phyloP scores from a whole-genome alignment of 768 basidiomycete species.

The Mycena rebaudengoi region DNA sequence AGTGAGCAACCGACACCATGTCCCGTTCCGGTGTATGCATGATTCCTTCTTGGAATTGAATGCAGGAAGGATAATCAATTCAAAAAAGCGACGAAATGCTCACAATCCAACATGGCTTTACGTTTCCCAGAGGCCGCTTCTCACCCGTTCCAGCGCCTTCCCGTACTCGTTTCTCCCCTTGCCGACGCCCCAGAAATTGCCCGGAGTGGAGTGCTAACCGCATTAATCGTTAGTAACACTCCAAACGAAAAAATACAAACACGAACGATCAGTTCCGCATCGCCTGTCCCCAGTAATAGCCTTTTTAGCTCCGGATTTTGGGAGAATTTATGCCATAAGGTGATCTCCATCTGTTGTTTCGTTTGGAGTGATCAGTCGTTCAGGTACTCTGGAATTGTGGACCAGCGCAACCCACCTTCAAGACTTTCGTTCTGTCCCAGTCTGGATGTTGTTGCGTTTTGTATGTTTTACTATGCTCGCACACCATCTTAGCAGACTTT shows the following conservation, averaged over 20 bases:
- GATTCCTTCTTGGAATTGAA: too few relatives aligned
- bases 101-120: too few relatives aligned
- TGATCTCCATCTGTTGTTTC: constrained; percentile 65
- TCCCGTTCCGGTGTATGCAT: too few relatives aligned
- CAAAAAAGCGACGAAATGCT: too few relatives aligned
- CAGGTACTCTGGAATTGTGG: not conserved
- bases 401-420: constrained; percentile 61
- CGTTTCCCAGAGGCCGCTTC: constrained; percentile 55
- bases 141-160: constrained; percentile 68
- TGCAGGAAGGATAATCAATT: too few relatives aligned
- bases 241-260: not conserved
- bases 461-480: constrained; percentile 68
- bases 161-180: constrained; percentile 78
- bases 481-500: constrained; percentile 65
- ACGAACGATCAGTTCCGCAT: constrained; percentile 64
- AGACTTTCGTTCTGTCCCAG: constrained; percentile 71
- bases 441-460: constrained; percentile 66
- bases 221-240: not conserved
- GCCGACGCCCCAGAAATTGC: constrained; percentile 80
- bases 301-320: constrained; percentile 67
- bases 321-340: constrained; percentile 71
- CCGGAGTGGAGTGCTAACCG: constrained; percentile 70
- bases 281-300: constrained; percentile 68
- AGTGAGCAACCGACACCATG: too few relatives aligned
- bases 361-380: not conserved